These are phyloP conservation scores for Prunus campanulata DNA, from an alignment of 306 rosid genomes.

Conservation along the genomic window DNA sequence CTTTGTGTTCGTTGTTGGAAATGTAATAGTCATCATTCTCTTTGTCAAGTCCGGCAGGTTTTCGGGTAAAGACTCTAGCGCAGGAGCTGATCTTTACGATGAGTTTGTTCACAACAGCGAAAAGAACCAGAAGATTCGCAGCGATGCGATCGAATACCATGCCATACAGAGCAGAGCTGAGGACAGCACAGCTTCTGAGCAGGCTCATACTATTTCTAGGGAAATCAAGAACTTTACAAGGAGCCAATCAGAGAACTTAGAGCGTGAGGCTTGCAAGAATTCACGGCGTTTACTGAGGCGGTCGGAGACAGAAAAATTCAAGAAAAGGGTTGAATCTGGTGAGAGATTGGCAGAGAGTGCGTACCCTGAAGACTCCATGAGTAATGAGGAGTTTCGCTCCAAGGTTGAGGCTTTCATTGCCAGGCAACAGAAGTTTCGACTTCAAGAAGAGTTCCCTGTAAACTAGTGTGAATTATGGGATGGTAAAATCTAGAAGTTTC, in stretches of 20 bases:
- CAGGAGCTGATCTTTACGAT: conserved; percentile 43
- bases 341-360: conserved; percentile 15
- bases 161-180: not conserved
- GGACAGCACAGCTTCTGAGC: not conserved
- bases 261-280: conserved; percentile 24
- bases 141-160: conserved; percentile 2
- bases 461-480: not conserved
- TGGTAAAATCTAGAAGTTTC: not conserved
- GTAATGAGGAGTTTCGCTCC: conserved; percentile 73
- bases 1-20: conserved; percentile 73
- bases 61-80: conserved; percentile 26
- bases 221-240: conserved; percentile 40
- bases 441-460: conserved; percentile 43
- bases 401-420: conserved; percentile 85
- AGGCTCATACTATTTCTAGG: not conserved
- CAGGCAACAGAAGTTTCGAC: conserved; percentile 59
- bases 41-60: conserved; percentile 64
- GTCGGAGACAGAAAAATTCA: conserved; percentile 53
- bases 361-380: conserved; percentile 57
- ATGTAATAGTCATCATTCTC: conserved; percentile 62
- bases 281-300: conserved; percentile 28
- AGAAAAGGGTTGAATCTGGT: conserved; percentile 5
- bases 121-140: conserved; percentile 23
- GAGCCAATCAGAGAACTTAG: conserved; percentile 43
- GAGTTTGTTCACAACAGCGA: conserved; percentile 41